Evolutionary conservation across 768 basidiomycete species (phyloP).

Genomic region (Galerina sulciceps): DNA sequence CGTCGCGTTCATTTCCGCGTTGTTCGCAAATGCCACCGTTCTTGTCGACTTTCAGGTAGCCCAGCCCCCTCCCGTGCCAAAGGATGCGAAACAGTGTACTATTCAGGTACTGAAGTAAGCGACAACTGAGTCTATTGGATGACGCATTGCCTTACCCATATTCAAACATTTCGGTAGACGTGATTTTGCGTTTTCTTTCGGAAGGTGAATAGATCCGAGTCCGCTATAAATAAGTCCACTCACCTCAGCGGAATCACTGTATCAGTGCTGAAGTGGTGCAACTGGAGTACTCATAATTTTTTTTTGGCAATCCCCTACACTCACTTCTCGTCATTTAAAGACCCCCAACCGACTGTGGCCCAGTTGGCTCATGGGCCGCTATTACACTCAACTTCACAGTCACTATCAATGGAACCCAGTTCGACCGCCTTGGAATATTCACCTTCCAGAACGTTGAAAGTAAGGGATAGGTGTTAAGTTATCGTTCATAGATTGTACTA

Average conservation of each 20-base stretch:
- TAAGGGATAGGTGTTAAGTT: conserved; percentile 29
- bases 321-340: conserved; percentile 33
- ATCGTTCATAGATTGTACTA: neutral
- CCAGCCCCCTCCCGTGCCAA: conserved; percentile 73
- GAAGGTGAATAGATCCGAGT: conserved; percentile 46
- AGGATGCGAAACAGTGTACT: conserved; percentile 63
- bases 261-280: conserved; percentile 66
- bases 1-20: conserved; percentile 9
- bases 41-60: conserved; percentile 71
- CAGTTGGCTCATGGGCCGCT: conserved; percentile 73
- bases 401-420: conserved; percentile 79
- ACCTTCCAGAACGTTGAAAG: conserved; percentile 82
- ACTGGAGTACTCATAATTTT: conserved; percentile 44
- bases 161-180: conserved; percentile 42
- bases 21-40: conserved; percentile 43
- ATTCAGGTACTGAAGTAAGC: conserved; percentile 62
- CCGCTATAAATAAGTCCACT: neutral
- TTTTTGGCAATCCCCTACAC: neutral
- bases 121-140: neutral
- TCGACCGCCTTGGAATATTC: conserved; percentile 72
- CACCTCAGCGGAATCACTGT: neutral
- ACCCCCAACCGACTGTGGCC: conserved; percentile 75
- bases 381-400: conserved; percentile 79
- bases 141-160: neutral
- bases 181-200: conserved; percentile 76